Evolutionary conservation across 306 rosid species (phyloP), one percentile per base, ranked within the genome.

Genomic region (Rubus parviflorus): DNA sequence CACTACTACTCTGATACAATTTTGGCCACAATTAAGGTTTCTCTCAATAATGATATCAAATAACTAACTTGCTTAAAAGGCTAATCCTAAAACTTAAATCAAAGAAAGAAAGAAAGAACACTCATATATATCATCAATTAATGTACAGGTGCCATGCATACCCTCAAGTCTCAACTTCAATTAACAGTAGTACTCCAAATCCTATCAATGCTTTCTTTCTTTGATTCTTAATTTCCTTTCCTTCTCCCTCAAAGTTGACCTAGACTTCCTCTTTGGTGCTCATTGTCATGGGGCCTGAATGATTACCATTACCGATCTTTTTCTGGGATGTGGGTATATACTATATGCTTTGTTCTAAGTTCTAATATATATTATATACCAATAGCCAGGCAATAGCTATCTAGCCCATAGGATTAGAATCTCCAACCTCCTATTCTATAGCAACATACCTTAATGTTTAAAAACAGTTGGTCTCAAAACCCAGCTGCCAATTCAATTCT

Each of bases 231-330:
- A 23, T 42, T 35, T 42, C 41, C 65, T 13, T 11, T 30, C 13
- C 40, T 25, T 57, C 68, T 63, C 20, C 46, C 53, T 20, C 63
- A 5, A 69, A 46, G 72, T 80, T 60, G 80, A 80, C 83, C 72
- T 58, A 60, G 16, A 41, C 62, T 75, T 11, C 10, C 61, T 74
- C 14, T 75, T 52, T 38, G 80, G 72, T 75, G 72, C 53, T 64
- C 73, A 75, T 60, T 66, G 80, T 80, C 42, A 48, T 75, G 83
- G 83, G 76, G 57, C 56, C 80, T 38, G n/a, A 80, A 75, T 80
- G 67, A 80, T 80, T 80, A 75, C 72, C 67, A 49, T 60, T 75
- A 43, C 11, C 41, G 8, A 61, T 81, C 25, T 48, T 46, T 20
- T 75, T 68, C 43, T 54, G 25, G 16, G 10, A 38, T 7, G 65